A percentile compares a stretch with the other conserved stretches of the same genome.
These are phyloP conservation scores for Sechiopsis laciniata DNA, from an alignment of 306 rosid species.

Conservation along the genomic window DNA sequence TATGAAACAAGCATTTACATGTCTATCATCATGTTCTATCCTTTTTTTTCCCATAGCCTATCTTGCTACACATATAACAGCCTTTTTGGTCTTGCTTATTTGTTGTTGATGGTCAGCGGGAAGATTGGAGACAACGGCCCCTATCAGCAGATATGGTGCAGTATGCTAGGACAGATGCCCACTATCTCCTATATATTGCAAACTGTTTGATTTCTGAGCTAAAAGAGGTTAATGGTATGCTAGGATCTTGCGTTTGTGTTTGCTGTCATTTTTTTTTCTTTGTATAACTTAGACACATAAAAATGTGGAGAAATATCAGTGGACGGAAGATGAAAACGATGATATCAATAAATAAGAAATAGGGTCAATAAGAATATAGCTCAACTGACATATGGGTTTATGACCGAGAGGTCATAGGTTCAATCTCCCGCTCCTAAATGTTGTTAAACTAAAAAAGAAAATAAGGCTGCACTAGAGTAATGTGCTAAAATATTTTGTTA, in stretches of 20 bases:
- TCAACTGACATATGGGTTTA: too few relatives aligned
- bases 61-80: background rate
- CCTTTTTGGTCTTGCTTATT: background rate
- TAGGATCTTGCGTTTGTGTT: constrained; percentile 26
- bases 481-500: constrained; percentile 13
- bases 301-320: background rate
- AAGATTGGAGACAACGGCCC: constrained; percentile 98
- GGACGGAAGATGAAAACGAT: background rate
- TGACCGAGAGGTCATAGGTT: too few relatives aligned
- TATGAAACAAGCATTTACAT: background rate
- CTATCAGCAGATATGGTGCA: constrained; percentile 71
- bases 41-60: too few relatives aligned
- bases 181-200: constrained; percentile 75
- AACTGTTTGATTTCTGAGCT: constrained; percentile 60
- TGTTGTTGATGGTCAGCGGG: constrained; percentile 54
- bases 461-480: background rate
- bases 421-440: too few relatives aligned
- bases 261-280: constrained; percentile 19
- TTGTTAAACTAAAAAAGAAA: too few relatives aligned
- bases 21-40: background rate
- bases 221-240: constrained; percentile 56
- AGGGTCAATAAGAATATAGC: background rate
- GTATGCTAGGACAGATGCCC: constrained; percentile 91
- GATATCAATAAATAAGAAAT: background rate
- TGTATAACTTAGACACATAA: constrained; percentile 8